Percentiles rank a stretch among this genome's conserved stretches.
phyloP scores from a whole-genome alignment of 176 grass and related monocot species.

The Carex littledalei region DNA sequence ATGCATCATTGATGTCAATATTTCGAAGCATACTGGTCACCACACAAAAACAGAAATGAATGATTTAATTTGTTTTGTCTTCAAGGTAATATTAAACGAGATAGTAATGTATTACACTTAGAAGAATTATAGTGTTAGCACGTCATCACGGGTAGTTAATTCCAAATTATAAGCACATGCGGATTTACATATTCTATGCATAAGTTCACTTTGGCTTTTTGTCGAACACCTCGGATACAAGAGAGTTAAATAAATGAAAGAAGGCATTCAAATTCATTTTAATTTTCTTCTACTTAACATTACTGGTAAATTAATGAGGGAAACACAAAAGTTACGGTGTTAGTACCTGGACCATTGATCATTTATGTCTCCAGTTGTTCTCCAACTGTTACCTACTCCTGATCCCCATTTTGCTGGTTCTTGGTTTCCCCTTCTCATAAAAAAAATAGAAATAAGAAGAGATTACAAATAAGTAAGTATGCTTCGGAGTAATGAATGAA shows the following conservation, averaged over 20 bases:
- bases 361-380: constrained; percentile 60
- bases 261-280: not conserved
- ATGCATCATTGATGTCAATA: constrained; percentile 47
- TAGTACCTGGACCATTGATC: constrained; percentile 49
- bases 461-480: not conserved
- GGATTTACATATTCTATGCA: not conserved
- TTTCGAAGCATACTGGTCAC: constrained; percentile 45
- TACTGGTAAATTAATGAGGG: not conserved
- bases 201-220: not conserved
- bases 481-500: not conserved
- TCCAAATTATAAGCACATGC: not conserved
- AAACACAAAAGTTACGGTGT: not conserved
- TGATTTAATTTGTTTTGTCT: not conserved
- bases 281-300: not conserved
- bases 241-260: not conserved
- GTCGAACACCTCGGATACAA: too few species aligned
- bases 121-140: not conserved
- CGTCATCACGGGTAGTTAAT: not conserved
- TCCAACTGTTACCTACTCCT: constrained; percentile 62
- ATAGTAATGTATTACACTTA: not conserved
- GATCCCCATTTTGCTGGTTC: constrained; percentile 48
- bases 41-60: not conserved
- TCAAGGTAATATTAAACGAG: not conserved
- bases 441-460: not conserved
- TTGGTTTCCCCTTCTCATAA: constrained; percentile 37